Evolutionary conservation across 2,329 filamentous ascomycete species (phyloP).

Genomic region (Sarocladium brachiariae): DNA sequence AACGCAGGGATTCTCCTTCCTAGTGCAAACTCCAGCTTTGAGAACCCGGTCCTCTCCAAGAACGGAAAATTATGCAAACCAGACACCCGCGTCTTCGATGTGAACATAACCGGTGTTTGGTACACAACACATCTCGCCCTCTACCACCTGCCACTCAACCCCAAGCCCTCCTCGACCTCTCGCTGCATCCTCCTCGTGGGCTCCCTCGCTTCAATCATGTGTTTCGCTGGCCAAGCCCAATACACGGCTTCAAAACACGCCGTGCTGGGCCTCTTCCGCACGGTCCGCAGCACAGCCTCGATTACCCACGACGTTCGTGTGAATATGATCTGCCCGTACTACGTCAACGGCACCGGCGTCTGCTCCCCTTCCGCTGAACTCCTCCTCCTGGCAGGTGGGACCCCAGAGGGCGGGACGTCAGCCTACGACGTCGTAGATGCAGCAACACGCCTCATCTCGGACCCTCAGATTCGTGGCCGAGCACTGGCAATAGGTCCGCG

Average conservation of each 20-base stretch:
- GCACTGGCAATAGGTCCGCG: conserved; percentile 52
- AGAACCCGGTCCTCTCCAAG: conserved; percentile 38
- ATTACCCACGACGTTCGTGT: conserved; percentile 45
- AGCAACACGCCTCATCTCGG: conserved; percentile 53
- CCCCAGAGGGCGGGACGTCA: conserved; percentile 36
- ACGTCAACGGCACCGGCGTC: conserved; percentile 51
- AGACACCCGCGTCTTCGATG: conserved; percentile 42
- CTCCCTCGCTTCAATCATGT: conserved; percentile 49
- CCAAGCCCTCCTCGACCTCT: conserved; percentile 29
- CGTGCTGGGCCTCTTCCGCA: conserved; percentile 57
- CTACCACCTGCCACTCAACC: conserved; percentile 28
- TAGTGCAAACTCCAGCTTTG: conserved; percentile 32
- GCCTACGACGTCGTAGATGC: conserved; percentile 57
- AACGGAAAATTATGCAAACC: conserved; percentile 37
- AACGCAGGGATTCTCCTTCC: conserved; percentile 54
- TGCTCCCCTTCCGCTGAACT: conserved; percentile 40
- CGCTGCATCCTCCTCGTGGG: conserved; percentile 57
- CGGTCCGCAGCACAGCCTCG: conserved; percentile 41
- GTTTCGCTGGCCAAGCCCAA: conserved; percentile 37
- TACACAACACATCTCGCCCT: conserved; percentile 61
- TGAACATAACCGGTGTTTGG: conserved; percentile 57
- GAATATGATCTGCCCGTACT: conserved; percentile 63
- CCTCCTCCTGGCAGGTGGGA: conserved; percentile 45
- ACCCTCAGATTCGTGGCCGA: conserved; percentile 49
- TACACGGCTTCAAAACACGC: conserved; percentile 61